Evolutionary conservation across 805 yeast species (phyloP), one percentile per base, ranked within the genome.

Genomic region (Dipodascopsis tothii): DNA sequence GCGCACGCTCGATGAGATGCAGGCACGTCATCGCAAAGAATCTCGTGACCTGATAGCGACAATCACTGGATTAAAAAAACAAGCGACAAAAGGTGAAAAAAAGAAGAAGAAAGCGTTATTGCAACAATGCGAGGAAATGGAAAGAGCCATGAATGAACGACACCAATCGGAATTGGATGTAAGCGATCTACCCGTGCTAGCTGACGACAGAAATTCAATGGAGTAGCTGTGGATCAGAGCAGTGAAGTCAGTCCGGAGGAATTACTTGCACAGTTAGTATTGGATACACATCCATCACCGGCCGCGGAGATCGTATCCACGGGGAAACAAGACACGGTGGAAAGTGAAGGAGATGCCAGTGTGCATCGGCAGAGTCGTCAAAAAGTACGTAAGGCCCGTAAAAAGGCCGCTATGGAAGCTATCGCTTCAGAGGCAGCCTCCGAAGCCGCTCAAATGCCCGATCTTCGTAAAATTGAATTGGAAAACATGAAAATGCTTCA

Each of bases 281-380:
- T 77, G 16, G 71, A 64, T 23, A 56, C 56, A 45, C 51, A 50
- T 9, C 14, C 30, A 25, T 25, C 30, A 25, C 11, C 14, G 9
- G 18, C 35, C 14, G 18, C 35, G 20, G 14, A 33, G 11, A 7
- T 11, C 9, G 18, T 11, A 33, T 16, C 35, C 14, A 33, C 11
- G 21, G 3, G 16, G 27, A 9, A 14, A 3, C 4, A 20, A 25
- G 28, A 18, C 4, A 33, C 39, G 3, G 14, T 11, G 16, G 37
- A 17, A 16, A 9, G 32, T 9, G 14, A 48, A 50, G 14, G 14
- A 19, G 77, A 75, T n/a, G n/a, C n/a, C n/a, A n/a, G n/a, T n/a
- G n/a, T n/a, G n/a, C n/a, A n/a, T n/a, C n/a, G n/a, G 56, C 71
- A 90, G 37, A 90, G 90, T 60, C 72, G 96, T 43, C 92, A 85